phyloP scores from a whole-genome alignment of 306 rosid species.

The Cicer chorassanicum region DNA sequence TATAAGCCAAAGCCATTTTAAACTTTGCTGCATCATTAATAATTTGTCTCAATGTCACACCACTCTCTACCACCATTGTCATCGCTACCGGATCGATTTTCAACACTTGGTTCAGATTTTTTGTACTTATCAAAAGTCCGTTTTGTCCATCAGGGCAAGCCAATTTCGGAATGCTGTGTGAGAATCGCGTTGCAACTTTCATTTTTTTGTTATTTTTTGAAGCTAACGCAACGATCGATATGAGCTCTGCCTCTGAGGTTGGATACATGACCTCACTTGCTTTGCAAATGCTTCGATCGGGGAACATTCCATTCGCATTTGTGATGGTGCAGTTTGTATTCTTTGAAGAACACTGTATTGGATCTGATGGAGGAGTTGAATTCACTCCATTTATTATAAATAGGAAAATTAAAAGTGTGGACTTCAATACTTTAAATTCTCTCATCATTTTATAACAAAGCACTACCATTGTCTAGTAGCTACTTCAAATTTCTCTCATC shows the following conservation, averaged over 20 bases:
- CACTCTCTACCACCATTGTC: constrained; percentile 64
- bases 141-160: constrained; percentile 51
- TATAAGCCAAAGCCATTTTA: constrained; percentile 60
- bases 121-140: constrained; percentile 79
- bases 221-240: constrained; percentile 57
- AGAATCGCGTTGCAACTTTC: constrained; percentile 61
- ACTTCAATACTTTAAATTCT: background rate
- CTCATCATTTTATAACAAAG: background rate
- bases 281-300: constrained; percentile 59
- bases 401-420: background rate
- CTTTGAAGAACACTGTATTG: constrained; percentile 55
- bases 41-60: constrained; percentile 59
- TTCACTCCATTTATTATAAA: constrained; percentile 5
- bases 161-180: constrained; percentile 79
- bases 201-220: constrained; percentile 46
- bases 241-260: constrained; percentile 54
- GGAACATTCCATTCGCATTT: constrained; percentile 68
- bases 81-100: constrained; percentile 46
- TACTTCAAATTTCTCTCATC: too few relatives aligned
- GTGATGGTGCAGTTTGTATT: constrained; percentile 65
- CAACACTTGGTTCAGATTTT: constrained; percentile 51
- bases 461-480: too few relatives aligned
- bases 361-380: constrained; percentile 55
- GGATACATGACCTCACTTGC: constrained; percentile 57
- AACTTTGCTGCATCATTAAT: constrained; percentile 59